Conservation (phyloP, 441 rosid species). For the Pelargonium australe region DNA sequence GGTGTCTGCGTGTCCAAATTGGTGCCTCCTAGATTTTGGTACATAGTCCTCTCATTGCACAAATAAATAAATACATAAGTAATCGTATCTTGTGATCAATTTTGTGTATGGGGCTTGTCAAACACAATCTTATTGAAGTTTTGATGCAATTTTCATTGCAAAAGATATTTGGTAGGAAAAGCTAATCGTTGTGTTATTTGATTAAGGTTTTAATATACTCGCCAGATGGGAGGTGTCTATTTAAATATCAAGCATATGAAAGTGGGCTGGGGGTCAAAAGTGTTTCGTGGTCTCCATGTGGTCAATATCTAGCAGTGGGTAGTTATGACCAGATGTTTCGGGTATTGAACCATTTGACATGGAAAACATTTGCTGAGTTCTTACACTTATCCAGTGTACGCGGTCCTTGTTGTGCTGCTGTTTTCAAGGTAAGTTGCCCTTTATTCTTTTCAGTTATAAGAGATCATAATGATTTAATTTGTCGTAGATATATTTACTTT, state of each 20-base stretch:
- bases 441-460: background rate
- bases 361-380: slow-evolving; percentile 98
- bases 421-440: slow-evolving; percentile 55
- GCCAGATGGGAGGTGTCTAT: slow-evolving; percentile 94
- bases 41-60: too few species aligned
- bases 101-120: too few species aligned
- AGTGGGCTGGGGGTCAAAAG: slow-evolving; percentile 93
- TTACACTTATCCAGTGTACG: slow-evolving; percentile 78
- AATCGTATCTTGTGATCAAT: too few species aligned
- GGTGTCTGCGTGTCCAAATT: too few species aligned
- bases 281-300: slow-evolving; percentile 95
- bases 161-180: background rate
- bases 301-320: slow-evolving; percentile 88
- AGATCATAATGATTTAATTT: slow-evolving; percentile 9
- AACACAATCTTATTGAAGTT: too few species aligned
- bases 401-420: slow-evolving; percentile 79
- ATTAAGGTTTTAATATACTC: slow-evolving; percentile 87
- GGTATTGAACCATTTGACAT: slow-evolving; percentile 76
- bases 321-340: slow-evolving; percentile 96
- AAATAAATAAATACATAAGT: too few species aligned
- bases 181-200: slow-evolving; percentile 8
- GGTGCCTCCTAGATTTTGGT: too few species aligned
- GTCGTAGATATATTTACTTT: slow-evolving; percentile 8
- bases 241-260: slow-evolving; percentile 92
- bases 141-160: too few species aligned